Evolutionary conservation across 352 stramenopile species (phyloP), one percentile per base, ranked within the genome.

Genomic region (Phytophthora vignae): DNA sequence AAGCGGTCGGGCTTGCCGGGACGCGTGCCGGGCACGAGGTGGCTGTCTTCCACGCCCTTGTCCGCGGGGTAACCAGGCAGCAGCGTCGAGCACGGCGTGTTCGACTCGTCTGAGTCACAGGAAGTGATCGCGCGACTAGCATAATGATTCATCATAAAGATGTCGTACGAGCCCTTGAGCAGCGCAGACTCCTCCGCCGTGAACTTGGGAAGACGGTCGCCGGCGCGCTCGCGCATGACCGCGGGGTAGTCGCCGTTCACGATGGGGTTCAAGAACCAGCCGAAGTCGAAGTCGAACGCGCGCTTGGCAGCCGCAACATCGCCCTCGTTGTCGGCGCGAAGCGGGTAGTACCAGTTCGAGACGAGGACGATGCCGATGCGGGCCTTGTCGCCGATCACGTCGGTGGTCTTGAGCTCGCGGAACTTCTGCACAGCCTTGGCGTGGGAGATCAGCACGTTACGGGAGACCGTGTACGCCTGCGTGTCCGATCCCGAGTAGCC

Each of bases 141-240:
- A 79, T 99, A 99, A 73, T 99, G 93, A 79, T 99, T 99, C 19
- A 99, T 79, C 60, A 97, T 98, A 59, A 99, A 94, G 60, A 98
- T 93, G 62, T 99, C 97, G 67, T 88, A 89, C 36, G 90, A 98
- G n/a, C 83, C 86, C 54, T 80, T 79, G 17, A 99, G 62, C 6
- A 91, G 25, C 31, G 77, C 74, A 10, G 87, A 74, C 60, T 98
- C 82, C 31, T 90, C 77, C 6, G 66, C 44, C 7, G 95, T 98
- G 74, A 99, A 99, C 46, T 57, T 59, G 2, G 96, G 96, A 10
- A 99, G 78, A 11, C 90, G 81, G 29, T 84, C 74, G 2, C 93
- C 90, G 11, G 92, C 85, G 44, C 85, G 79, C 44, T 93, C 67
- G 44, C 85, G 86, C 96, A 99, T 99, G 25, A 92, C 78, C 11